Base-by-base conservation (phyloP, 768 basidiomycete species). In the Trametes punicea region DNA sequence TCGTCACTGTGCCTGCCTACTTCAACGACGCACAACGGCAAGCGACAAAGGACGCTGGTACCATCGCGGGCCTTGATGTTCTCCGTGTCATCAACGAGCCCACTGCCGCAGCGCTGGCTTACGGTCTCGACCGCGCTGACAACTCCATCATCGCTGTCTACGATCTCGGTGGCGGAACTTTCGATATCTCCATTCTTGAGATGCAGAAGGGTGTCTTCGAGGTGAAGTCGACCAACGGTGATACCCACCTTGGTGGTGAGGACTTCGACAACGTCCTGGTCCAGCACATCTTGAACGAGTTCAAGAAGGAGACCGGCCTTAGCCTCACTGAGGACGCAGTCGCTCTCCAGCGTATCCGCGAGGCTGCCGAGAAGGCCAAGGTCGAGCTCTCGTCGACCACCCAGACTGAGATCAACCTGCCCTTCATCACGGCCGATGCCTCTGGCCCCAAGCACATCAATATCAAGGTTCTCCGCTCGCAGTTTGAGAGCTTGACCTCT, bases 141-240 rank as follows among this genome's bases (percentile, higher is more conserved):
- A 86, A 90, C 42, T 90, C 90, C 18, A 79, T 97, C 69, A 94
- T 99, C 64, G 97, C 97, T 39, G 97, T 99, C 56, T 99, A 98
- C 71, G 97, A 99, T 79, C 81, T 98, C 29, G 96, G 96, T 64
- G 96, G 96, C 65, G 96, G 96, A 54, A 98, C 96, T 21, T 98
- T 98, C 73, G 96, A 98, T 93, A 93, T 99, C 68, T 99, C 97
- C 26, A 95, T 99, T 64, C 80, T 99, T 53, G 95, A 98, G 76
- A 98, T 98, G 93, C 93, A 98, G 74, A 95, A 97, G 74, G 97
- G 96, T 65, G 95, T 99, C 9, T 99, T 98, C 73, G 97, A 98
- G 74, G 97, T 99, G 70, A 99, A 98, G 79, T 98, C 97, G 0
- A 99, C 97, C 52, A 98, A 98, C 69, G 97, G 97, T 70, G 96